These are phyloP conservation scores for Saccharomycopsis hybrid DNA, from an alignment of 1,139 yeast genomes.

Conservation along the genomic window DNA sequence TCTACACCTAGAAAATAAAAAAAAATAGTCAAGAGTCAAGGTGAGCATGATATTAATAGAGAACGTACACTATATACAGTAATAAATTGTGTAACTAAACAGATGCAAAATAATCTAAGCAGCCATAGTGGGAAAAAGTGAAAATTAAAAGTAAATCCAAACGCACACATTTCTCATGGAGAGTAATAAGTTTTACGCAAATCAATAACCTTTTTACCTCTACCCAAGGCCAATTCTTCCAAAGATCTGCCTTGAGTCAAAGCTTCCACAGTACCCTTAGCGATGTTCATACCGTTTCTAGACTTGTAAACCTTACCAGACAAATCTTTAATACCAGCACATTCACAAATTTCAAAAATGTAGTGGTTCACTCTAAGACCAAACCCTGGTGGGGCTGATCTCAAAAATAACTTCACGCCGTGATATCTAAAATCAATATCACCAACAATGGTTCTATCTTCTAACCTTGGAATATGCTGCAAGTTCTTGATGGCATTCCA, in stretches of 20 bases:
- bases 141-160: too few species aligned
- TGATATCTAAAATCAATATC: conserved; percentile 78
- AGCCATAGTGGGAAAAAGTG: too few species aligned
- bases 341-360: conserved; percentile 86
- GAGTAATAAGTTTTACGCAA: conserved; percentile 86
- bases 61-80: too few species aligned
- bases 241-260: conserved; percentile 69
- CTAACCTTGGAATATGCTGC: conserved; percentile 76
- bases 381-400: conserved; percentile 90
- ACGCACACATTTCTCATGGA: conserved; percentile 2
- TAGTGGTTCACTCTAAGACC: conserved; percentile 91
- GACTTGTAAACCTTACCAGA: conserved; percentile 89
- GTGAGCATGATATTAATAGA: too few species aligned
- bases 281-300: conserved; percentile 91
- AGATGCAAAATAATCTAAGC: too few species aligned
- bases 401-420: conserved; percentile 74
- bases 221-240: conserved; percentile 81
- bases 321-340: conserved; percentile 91
- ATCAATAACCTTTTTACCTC: conserved; percentile 95
- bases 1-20: too few species aligned
- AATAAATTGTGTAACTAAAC: too few species aligned
- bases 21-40: too few species aligned
- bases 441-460: conserved; percentile 86
- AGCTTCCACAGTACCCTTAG: conserved; percentile 86
- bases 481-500: conserved; percentile 93